Evolutionary conservation across 345 rosid species (phyloP).

Genomic region (Clarkia xantiana): DNA sequence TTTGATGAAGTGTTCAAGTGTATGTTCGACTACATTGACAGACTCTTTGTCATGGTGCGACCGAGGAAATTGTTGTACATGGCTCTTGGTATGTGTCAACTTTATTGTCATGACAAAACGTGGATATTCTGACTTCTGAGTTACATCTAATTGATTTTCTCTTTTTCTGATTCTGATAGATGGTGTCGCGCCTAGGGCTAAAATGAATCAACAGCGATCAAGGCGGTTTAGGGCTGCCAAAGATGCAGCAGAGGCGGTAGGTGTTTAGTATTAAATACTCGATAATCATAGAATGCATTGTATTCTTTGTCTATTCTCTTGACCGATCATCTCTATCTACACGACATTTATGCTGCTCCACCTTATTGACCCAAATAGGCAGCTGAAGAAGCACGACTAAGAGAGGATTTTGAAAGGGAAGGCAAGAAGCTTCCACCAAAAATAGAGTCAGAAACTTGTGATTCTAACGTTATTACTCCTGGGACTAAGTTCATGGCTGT

Average conservation of each 20-base stretch:
- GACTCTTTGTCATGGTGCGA: conserved; percentile 84
- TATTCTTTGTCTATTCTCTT: too few relatives aligned
- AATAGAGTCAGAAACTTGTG: conserved; percentile 47
- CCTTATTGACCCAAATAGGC: conserved; percentile 26
- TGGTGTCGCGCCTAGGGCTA: conserved; percentile 97
- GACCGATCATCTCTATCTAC: too few relatives aligned
- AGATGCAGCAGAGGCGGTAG: conserved; percentile 79
- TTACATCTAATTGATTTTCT: background rate
- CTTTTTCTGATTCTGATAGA: conserved; percentile 31
- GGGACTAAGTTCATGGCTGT: conserved; percentile 90
- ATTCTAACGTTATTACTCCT: conserved; percentile 91
- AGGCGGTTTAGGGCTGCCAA: conserved; percentile 91
- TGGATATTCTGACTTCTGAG: background rate
- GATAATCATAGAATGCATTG: too few relatives aligned
- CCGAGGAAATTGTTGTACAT: conserved; percentile 74
- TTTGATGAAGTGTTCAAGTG: conserved; percentile 71
- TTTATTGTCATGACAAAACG: background rate
- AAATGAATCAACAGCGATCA: conserved; percentile 93
- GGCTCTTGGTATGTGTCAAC: conserved; percentile 57
- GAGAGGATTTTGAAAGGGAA: conserved; percentile 72
- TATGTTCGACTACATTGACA: conserved; percentile 81
- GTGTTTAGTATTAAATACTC: conserved; percentile 13
- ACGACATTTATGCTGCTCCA: too few relatives aligned
- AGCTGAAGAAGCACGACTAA: conserved; percentile 67
- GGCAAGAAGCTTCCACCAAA: conserved; percentile 78